Base-by-base conservation (phyloP, 495 filamentous ascomycete species). In the Sordaria brevicollis region DNA sequence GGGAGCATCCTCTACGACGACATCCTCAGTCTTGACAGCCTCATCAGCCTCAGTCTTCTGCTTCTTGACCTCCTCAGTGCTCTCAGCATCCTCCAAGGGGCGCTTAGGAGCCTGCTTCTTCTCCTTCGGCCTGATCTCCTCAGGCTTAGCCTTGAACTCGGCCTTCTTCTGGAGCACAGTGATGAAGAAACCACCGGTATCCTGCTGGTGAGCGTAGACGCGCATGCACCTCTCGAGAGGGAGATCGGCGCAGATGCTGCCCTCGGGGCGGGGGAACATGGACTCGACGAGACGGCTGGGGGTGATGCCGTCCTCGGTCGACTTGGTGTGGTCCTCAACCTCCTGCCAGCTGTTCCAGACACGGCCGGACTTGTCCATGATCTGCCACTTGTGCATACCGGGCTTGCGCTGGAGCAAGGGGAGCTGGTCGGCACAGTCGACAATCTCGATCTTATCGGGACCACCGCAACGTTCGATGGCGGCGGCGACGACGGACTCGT, bases 171-270 rank as follows among this genome's bases (percentile, higher is more conserved):
- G 91, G 31, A 99, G 83, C 4, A 97, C 92, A 1, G 93, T 88
- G 76, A 99, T 97, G 82, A 98, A 99, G 85, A 99, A 99, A 31
- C 89, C 93, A 69, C 95, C 95, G 49, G 95, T 98, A 75, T 99
- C 93, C 79, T 98, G 96, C 71, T 92, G 84, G 78, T 99, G 94
- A 33, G 93, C 90, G 76, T 99, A 99, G 15, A 99, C 86, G 70
- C 95, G 86, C 86, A 97, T 93, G 79, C 93, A 96, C 43, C 90
- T 87, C 71, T 97, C 91, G 1, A 97, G 85, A 5, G 93, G 92
- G n/a, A 97, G 82, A 25, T 79, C 76, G 19, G 79, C 80, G 67
- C 80, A 81, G 67, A 86, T 85, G 66, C 84, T 87, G 25, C 75
- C 78, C 2, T 91, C 90, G 13, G 83, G 73, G 19, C 75, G 75